Evolutionary conservation across 495 filamentous ascomycete species (phyloP), one percentile per base, ranked within the genome.

Genomic region (Podospora didyma): DNA sequence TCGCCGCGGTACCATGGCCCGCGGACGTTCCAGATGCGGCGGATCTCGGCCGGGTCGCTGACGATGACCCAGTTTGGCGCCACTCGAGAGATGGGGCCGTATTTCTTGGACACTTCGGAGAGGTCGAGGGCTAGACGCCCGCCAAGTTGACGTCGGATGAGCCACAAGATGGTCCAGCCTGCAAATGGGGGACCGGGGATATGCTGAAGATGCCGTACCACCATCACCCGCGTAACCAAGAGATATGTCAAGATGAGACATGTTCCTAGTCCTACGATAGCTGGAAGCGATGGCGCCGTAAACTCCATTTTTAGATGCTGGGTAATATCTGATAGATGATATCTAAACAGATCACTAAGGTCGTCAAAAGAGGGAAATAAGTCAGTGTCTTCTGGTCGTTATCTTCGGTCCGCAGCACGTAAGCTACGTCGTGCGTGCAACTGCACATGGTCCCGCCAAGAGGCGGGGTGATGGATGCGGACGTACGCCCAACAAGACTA

Each of bases 21-120:
- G 19, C 72, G 66, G 9, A 67, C 76, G 2, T 54, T 66, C 61
- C 64, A 75, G 59, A 73, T 71, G 46, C 65, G 68, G 10, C 56
- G 42, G 37, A 78, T 54, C 3, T 76, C 54, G 16, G 69, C 68
- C 2, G 76, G 73, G 59, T 77, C 76, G 26, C 51, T 53, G 9
- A 69, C 74, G 34, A 78, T 53, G 28, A 78, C 68, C 22, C 67
- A 63, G 47, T 69, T 58, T 7, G 70, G 74, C 0, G 62, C 70
- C 46, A 78, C 71, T 5, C 60, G 56, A n/a, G 31, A 21, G 22
- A 61, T 24, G 20, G 42, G 21, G 17, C 59, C 58, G 31, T 60
- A 56, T 39, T 60, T 46, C n/a, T 60, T 45, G 24, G 28, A 51
- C n/a, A 60, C 31, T 0, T 22, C 37, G 3, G 37, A 23, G 2